Evolutionary conservation across 73 alveolate genomes (phyloP).

Genomic region (Diophrys appendiculata): DNA sequence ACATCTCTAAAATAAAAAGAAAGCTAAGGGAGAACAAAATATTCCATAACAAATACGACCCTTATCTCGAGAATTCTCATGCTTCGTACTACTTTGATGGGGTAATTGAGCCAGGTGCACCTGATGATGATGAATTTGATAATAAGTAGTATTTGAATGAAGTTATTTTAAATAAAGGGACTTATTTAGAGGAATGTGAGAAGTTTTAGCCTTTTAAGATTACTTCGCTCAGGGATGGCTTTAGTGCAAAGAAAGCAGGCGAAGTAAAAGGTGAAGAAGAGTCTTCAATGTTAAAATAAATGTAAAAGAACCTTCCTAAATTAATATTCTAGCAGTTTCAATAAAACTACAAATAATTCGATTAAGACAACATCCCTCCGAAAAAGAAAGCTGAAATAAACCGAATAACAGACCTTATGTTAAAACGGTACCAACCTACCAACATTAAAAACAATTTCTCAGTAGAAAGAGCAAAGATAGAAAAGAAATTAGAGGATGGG

Average conservation of each 20-base stretch:
- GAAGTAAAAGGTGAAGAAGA: background rate
- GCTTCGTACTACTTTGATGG: constrained; percentile 11
- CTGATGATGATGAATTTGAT: background rate
- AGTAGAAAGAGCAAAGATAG: constrained; percentile 1
- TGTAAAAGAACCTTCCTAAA: background rate
- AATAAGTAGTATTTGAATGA: background rate
- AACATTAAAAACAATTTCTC: background rate
- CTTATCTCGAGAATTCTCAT: background rate
- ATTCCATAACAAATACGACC: background rate
- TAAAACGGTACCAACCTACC: background rate
- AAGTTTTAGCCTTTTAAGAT: constrained; percentile 7
- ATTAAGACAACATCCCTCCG: background rate
- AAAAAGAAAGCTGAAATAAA: background rate
- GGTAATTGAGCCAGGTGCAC: background rate
- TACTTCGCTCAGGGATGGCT: background rate
- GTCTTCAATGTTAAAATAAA: background rate
- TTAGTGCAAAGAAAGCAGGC: background rate
- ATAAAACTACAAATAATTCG: background rate
- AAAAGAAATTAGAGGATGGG: background rate
- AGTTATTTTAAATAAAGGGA: background rate
- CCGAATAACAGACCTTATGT: background rate
- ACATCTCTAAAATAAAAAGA: background rate
- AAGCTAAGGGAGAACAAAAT: constrained; percentile 4
- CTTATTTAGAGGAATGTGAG: background rate
- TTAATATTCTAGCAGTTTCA: background rate